Evolutionary conservation across 805 yeast genomes (phyloP).

Genomic region (Barnettozyma populi): DNA sequence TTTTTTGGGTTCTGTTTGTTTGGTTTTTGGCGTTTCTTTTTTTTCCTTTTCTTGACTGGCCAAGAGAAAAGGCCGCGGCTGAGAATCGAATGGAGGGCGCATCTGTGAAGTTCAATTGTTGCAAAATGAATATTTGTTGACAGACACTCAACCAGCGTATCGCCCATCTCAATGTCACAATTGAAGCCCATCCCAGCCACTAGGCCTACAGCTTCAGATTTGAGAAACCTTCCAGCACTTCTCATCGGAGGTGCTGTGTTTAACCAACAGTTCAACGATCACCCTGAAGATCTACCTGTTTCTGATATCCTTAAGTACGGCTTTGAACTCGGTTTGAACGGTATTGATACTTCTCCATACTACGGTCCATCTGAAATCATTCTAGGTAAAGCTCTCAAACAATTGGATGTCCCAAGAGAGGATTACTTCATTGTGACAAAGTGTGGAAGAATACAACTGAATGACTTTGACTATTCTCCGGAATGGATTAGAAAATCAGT

Average conservation of each 20-base stretch:
- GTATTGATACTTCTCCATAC: constrained; percentile 89
- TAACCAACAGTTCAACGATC: constrained; percentile 70
- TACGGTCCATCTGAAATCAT: constrained; percentile 83
- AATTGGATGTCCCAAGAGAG: constrained; percentile 46
- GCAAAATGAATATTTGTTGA: too few species aligned
- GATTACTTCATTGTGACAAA: constrained; percentile 72
- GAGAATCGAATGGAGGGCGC: neutral
- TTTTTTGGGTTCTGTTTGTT: neutral
- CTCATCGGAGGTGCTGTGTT: constrained; percentile 87
- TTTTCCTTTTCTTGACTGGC: neutral
- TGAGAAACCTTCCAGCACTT: constrained; percentile 45
- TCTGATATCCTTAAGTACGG: constrained; percentile 53
- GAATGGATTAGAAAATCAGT: constrained; percentile 58
- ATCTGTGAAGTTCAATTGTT: neutral
- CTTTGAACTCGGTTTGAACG: constrained; percentile 61
- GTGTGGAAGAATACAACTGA: constrained; percentile 68
- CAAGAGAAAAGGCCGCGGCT: neutral
- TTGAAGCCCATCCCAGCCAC: constrained; percentile 18
- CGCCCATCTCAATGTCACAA: neutral
- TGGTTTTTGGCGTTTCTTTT: neutral
- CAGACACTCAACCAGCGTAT: neutral
- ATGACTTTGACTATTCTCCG: constrained; percentile 72
- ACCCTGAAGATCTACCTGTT: constrained; percentile 58
- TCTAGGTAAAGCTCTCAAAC: constrained; percentile 59
- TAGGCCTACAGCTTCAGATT: constrained; percentile 16